phyloP scores from a whole-genome alignment of 345 rosid genomes.

The Euclidium syriacum region DNA sequence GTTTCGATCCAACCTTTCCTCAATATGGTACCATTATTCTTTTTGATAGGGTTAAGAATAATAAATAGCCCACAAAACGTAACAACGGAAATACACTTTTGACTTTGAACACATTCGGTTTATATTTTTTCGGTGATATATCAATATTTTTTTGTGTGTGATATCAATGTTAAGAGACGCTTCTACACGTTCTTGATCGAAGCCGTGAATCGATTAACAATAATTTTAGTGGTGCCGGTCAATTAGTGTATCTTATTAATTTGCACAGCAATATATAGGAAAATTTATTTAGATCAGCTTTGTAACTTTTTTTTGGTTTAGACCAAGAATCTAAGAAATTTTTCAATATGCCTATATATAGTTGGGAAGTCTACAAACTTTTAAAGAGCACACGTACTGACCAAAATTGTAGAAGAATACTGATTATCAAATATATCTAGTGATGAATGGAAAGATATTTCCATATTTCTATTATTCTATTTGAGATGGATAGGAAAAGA shows the following conservation, averaged over 20 bases:
- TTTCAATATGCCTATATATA: too few relatives aligned
- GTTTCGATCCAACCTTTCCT: slow-evolving; percentile 17
- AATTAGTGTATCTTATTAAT: neutral
- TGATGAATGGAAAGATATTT: neutral
- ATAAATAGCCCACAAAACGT: neutral
- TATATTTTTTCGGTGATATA: too few relatives aligned
- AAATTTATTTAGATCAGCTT: neutral
- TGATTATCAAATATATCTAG: neutral
- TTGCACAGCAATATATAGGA: too few relatives aligned
- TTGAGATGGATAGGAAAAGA: neutral
- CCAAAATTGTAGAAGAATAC: neutral
- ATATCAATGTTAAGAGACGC: neutral
- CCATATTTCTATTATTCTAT: neutral
- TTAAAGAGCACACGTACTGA: neutral
- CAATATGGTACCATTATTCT: neutral
- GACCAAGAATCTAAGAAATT: neutral
- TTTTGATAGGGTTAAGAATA: neutral
- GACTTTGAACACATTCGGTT: neutral
- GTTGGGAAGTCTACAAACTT: too few relatives aligned
- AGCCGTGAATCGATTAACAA: neutral
- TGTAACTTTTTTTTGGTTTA: neutral
- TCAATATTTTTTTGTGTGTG: too few relatives aligned
- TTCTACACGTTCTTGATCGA: too few relatives aligned
- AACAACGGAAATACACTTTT: neutral
- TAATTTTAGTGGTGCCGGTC: neutral